A percentile compares a stretch with the other conserved stretches of the same genome.
These are phyloP conservation scores for Eutrema yunnanense DNA, from an alignment of 345 rosid species.

Conservation along the genomic window DNA sequence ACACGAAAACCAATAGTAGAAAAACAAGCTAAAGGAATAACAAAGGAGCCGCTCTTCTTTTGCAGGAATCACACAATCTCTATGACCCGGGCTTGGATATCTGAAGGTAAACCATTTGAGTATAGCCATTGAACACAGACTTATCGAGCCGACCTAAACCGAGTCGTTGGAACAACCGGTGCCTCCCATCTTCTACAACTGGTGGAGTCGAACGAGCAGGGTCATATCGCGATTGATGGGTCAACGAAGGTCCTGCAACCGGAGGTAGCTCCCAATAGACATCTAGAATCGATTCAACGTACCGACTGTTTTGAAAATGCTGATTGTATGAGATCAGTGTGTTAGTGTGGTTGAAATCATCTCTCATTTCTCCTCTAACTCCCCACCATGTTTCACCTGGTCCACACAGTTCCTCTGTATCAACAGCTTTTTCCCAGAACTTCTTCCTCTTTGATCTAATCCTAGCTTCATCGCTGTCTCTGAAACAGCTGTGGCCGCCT, in stretches of 20 bases:
- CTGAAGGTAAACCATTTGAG: slow-evolving; percentile 93
- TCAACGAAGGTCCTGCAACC: slow-evolving; percentile 92
- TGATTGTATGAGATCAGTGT: slow-evolving; percentile 52
- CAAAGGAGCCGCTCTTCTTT: background rate
- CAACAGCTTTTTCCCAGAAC: slow-evolving; percentile 97
- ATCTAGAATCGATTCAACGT: slow-evolving; percentile 77
- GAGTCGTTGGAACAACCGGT: slow-evolving; percentile 64
- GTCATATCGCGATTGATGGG: slow-evolving; percentile 89
- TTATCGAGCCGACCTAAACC: slow-evolving; percentile 67
- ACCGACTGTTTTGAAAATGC: slow-evolving; percentile 83
- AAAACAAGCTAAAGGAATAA: slow-evolving; percentile 16
- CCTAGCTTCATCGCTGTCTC: slow-evolving; percentile 88
- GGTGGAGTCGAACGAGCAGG: slow-evolving; percentile 78
- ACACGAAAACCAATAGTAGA: background rate
- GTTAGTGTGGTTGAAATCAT: slow-evolving; percentile 82
- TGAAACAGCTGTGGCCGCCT: slow-evolving; percentile 97
- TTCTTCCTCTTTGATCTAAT: slow-evolving; percentile 70
- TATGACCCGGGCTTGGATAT: slow-evolving; percentile 57
- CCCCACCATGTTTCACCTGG: slow-evolving; percentile 96
- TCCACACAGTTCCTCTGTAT: slow-evolving; percentile 74
- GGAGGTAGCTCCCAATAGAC: slow-evolving; percentile 98
- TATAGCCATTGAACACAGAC: slow-evolving; percentile 90
- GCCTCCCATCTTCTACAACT: slow-evolving; percentile 83
- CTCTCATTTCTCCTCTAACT: slow-evolving; percentile 83
- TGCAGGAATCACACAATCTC: slow-evolving; percentile 16